Evolutionary conservation across 768 basidiomycete genomes (phyloP), one percentile per base, ranked within the genome.

Genomic region (Tephrocybe sp.): DNA sequence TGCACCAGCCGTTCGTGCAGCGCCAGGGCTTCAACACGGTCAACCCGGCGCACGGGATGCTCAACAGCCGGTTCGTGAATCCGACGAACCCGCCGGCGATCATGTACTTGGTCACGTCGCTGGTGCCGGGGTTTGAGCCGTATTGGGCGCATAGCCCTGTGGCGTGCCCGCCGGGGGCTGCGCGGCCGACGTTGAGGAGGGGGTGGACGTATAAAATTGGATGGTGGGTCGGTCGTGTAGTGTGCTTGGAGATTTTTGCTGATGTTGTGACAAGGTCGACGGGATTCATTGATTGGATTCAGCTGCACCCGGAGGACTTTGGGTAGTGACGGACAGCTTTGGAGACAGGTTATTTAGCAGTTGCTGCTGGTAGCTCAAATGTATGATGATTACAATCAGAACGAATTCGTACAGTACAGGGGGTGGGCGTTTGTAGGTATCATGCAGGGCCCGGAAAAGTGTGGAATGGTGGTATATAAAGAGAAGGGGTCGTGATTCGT

Each of bases 21-120:
- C 56, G 47, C 32, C 45, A 48, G 42, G 48, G 50, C 7, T 53
- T 53, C 30, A 44, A 51, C 18, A 30, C 5, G 5, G 28, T 5
- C 28, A 48, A 34, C 17, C 41, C 24, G 21, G 30, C 18, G 14
- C 24, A 21, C n/a, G 28, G 37, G 9, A 34, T 20, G 15, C n/a
- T n/a, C n/a, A 36, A 50, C 21, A 43, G 51, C n/a, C 39, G 9
- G 41, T 53, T 45, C 45, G 40, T 64, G 12, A 47, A 65, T 39
- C 64, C 66, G 5, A 50, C 50, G 9, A 55, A 56, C 11, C 40
- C 69, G n/a, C 73, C 75, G 2, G 64, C 65, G 5, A 65, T 77
- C 32, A 62, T 72, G 50, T 79, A 77, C 44, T 62, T 77, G 24
- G 70, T 76, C 46, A 78, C 77, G 0, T 72, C 76, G 0, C 50